Evolutionary conservation across 768 basidiomycete species (phyloP), one percentile per base, ranked within the genome.

Genomic region (Leccinum pellstonianum): DNA sequence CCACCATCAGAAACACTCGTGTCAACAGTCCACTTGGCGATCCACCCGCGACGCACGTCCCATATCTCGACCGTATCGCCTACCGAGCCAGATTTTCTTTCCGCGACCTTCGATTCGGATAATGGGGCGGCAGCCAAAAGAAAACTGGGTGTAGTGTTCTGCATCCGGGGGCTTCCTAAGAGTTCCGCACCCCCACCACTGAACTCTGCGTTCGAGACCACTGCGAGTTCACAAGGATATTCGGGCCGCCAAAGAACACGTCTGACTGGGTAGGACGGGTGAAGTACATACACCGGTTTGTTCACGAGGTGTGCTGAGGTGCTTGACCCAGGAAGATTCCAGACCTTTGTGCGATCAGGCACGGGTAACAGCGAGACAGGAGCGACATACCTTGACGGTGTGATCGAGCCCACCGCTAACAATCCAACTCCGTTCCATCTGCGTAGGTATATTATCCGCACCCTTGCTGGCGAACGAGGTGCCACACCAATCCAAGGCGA

Each of bases 31-130:
- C 92, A 94, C 73, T 94, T 95, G 5, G 89, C 87, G 52, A 93
- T 80, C 83, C 88, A 91, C 0, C 84, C 82, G 51, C 93, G 78
- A 56, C 92, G 79, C 2, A 90, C 89, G 70, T 95, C 92, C 93
- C 93, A 95, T 23, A 94, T 86, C 66, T 93, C 91, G 31, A 92
- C 79, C 0, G 84, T 76, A 66, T 91, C 87, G 3, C 85, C 83
- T 3, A 65, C 53, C 11, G 47, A 46, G 3, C 61, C 50, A 17
- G 50, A 1, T 27, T 61, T 72, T 4, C 65, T 63, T 2, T 65
- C 63, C 19, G 54, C 52, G 1, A 64, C 64, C 6, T 65, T 69
- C 7, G 54, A 53, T 10, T 71, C 71, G 5, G 49, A 48, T 4
- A 19, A 54, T 3, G 64, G 59, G 29, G 27, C 25, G 3, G 38